Percentiles rank a stretch among this genome's conserved stretches.
These are phyloP conservation scores for Hymenoscyphus fraxineus DNA, from an alignment of 2,329 filamentous ascomycete species.

Conservation along the genomic window DNA sequence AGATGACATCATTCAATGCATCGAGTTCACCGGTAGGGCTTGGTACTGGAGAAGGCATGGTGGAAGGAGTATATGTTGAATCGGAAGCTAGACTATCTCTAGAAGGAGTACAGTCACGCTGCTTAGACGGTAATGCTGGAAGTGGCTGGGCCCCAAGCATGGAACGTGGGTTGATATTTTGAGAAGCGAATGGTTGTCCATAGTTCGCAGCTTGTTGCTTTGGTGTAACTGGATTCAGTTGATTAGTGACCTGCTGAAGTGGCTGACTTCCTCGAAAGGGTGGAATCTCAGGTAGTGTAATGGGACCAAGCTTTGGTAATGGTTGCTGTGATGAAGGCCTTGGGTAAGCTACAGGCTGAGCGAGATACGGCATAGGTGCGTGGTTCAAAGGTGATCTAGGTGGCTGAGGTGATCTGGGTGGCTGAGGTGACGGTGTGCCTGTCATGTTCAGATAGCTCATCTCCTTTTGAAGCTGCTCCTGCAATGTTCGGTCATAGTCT, in stretches of 20 bases:
- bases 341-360: conserved; percentile 18
- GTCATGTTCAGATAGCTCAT: conserved; percentile 54
- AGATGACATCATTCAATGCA: conserved; percentile 83
- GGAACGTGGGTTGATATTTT: conserved; percentile 30
- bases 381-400: conserved; percentile 22
- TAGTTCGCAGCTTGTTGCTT: conserved; percentile 29
- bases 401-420: conserved; percentile 26
- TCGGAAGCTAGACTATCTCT: conserved; percentile 28
- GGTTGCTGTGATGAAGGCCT: conserved; percentile 35
- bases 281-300: conserved; percentile 37
- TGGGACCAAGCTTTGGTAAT: conserved; percentile 35
- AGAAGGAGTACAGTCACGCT: conserved; percentile 29
- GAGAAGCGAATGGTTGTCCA: conserved; percentile 17
- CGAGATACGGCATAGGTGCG: conserved; percentile 24
- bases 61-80: conserved; percentile 38
- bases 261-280: conserved; percentile 34
- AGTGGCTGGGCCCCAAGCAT: conserved; percentile 30
- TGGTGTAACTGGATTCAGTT: conserved; percentile 23
- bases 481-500: conserved; percentile 58
- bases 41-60: conserved; percentile 56
- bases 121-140: conserved; percentile 34
- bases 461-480: conserved; percentile 61
- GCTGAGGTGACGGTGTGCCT: conserved; percentile 27
- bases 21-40: conserved; percentile 70
- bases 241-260: conserved; percentile 33